Evolutionary conservation across 2,329 filamentous ascomycete genomes (phyloP).

Genomic region (Cordyceps cicadae): DNA sequence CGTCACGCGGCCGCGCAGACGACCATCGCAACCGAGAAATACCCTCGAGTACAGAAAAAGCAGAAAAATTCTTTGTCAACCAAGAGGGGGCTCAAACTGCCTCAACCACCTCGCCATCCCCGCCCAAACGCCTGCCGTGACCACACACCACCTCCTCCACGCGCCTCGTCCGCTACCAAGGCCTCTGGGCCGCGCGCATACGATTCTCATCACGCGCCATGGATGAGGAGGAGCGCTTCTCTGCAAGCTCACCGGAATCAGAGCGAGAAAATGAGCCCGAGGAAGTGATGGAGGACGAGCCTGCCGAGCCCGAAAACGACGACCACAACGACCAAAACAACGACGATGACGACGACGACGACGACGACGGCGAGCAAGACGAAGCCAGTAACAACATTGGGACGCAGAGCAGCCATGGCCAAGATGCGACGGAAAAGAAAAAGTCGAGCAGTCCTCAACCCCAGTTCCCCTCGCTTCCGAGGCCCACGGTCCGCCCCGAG

Average conservation of each 20-base stretch:
- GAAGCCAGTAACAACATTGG: slow-evolving; percentile 30
- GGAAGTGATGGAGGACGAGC: slow-evolving; percentile 16
- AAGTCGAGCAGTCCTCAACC: slow-evolving; percentile 24
- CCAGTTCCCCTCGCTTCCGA: slow-evolving; percentile 22
- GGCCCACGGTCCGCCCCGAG: slow-evolving; percentile 63
- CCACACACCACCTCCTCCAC: neutral
- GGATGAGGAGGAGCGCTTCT: slow-evolving; percentile 27
- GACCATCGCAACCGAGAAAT: neutral
- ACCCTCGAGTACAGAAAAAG: neutral
- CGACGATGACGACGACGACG: slow-evolving; percentile 26
- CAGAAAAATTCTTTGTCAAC: neutral
- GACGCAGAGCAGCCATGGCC: slow-evolving; percentile 17
- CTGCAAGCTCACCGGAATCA: slow-evolving; percentile 24
- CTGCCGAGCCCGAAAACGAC: slow-evolving; percentile 29
- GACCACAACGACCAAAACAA: slow-evolving; percentile 32
- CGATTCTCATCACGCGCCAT: slow-evolving; percentile 14
- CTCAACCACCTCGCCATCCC: neutral
- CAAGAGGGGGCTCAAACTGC: neutral
- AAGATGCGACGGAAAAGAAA: slow-evolving; percentile 18
- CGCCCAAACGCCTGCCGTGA: neutral
- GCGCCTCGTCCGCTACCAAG: neutral
- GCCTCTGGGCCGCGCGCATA: neutral
- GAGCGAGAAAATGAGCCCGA: slow-evolving; percentile 24
- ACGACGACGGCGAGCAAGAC: slow-evolving; percentile 27
- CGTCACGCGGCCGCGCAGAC: neutral